Base-by-base conservation (phyloP, 208 protist genomes). In the Borovskyia barvae region DNA sequence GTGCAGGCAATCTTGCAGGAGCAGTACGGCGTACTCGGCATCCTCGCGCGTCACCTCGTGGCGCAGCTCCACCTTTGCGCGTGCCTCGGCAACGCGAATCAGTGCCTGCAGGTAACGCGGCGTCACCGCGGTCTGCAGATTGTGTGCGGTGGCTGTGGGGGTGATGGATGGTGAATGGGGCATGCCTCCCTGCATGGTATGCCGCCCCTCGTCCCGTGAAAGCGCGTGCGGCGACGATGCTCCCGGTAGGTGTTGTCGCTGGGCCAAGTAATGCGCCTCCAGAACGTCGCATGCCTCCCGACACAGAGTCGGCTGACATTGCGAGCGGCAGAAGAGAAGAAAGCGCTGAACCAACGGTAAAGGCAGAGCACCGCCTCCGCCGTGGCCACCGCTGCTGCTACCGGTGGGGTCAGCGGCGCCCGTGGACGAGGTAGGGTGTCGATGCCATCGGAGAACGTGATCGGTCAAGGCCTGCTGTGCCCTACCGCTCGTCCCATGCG, bases 71-170 rank as follows among this genome's bases (percentile, higher is more conserved):
- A 92, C 67, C 71, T 94, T 95, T 15, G 93, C 93, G 2, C 90
- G 82, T 1, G 87, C 90, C 61, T 98, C 90, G n/a, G 94, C 45
- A 15, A 98, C 72, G 15, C 97, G 82, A 29, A 98, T 93, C 0
- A 98, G 77, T 1, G 94, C 92, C 72, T 99, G 97, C 37, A 99
- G 71, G 69, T 98, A 97, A 26, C 94, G 79, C 7, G 90, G 96
- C 3, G 97, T 99, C 24, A 98, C 87, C 22, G 91, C 84, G 6
- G 69, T 66, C 50, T 85, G 74, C 35, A 69, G 32, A n/a, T n/a
- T n/a, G n/a, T n/a, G n/a, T n/a, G n/a, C n/a, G n/a, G n/a, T n/a
- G n/a, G n/a, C n/a, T n/a, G n/a, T n/a, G n/a, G n/a, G n/a, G n/a
- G n/a, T n/a, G n/a, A n/a, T n/a, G n/a, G n/a, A n/a, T n/a, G n/a